Evolutionary conservation across 2,329 filamentous ascomycete species (phyloP), one percentile per base, ranked within the genome.

Genomic region (Anisogramma anomala): DNA sequence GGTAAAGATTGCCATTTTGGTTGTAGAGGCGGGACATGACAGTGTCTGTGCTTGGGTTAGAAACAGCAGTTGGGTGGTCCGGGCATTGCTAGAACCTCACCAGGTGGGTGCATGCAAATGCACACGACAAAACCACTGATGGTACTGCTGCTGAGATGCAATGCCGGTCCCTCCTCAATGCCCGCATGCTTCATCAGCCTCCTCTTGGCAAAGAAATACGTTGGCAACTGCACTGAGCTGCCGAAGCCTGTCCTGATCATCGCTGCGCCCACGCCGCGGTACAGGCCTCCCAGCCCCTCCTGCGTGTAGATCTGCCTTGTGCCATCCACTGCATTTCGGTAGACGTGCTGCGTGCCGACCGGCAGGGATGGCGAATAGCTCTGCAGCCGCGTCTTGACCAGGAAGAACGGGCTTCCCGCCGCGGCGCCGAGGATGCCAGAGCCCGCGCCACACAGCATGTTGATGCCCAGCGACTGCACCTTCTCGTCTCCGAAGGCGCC

Each of bases 21-120:
- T 98, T 98, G 71, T 98, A 98, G 70, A 98, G 81, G 48, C 91
- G 82, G 48, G 86, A 91, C 91, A 98, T 98, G 64, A 98, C 84
- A 4, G 91, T 98, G 61, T 98, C 91, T 74, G 47, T 10, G 34
- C 42, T 10, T 30, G 39, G 11, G 46, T 52, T 38, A 27, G 28
- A 10, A 32, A 26, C 15, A 14, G 40, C 22, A 41, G n/a, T 23
- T 18, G 22, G 13, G 18, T 15, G 14, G 20, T 10, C 7, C 4
- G 11, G 9, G 33, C 14, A 30, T 11, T 26, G 11, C 18, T 27
- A 11, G 30, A 30, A 17, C 23, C 11, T 58, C 64, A 86, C 82
- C 83, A 56, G 91, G 91, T 40, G 91, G 91, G 57, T 98, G 91
- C 91, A 98, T 98, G 49, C 96, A 80, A 53, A 84, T 85, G 67